phyloP scores from a whole-genome alignment of 257 asterid species.

The Orobanche coerulescens region DNA sequence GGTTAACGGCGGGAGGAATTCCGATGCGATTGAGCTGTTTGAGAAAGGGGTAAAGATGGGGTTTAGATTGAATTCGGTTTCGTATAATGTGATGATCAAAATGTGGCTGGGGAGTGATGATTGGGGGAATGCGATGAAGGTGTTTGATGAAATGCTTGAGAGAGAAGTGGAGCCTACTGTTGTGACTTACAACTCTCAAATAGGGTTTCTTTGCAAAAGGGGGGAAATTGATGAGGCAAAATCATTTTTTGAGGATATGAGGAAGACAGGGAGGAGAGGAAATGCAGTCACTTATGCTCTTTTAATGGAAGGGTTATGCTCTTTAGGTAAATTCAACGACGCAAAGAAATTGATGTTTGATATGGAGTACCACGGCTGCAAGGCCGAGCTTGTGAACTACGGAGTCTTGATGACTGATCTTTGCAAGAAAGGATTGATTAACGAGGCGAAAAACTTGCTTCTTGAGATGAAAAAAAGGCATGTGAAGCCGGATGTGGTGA shows the following conservation, averaged over 20 bases:
- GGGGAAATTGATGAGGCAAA: conserved; percentile 52
- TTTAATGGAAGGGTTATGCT: conserved; percentile 74
- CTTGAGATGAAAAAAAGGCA: conserved; percentile 72
- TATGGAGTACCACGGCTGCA: conserved; percentile 91
- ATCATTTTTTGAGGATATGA: conserved; percentile 59
- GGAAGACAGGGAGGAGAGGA: conserved; percentile 45
- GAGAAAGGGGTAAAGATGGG: conserved; percentile 44
- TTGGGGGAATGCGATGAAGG: conserved; percentile 46
- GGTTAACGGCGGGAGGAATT: conserved; percentile 34
- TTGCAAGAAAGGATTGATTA: conserved; percentile 46
- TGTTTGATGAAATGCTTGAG: conserved; percentile 87
- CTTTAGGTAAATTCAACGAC: conserved; percentile 42
- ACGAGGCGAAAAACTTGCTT: conserved; percentile 61
- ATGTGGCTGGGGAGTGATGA: conserved; percentile 56
- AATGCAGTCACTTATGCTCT: conserved; percentile 65
- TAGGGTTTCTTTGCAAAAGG: conserved; percentile 65
- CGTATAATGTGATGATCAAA: conserved; percentile 67
- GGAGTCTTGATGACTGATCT: conserved; percentile 75
- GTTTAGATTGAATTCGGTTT: conserved; percentile 52
- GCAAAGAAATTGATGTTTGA: conserved; percentile 86
- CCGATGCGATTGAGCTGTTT: conserved; percentile 47
- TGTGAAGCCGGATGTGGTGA: conserved; percentile 65
- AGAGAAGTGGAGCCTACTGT: conserved; percentile 61
- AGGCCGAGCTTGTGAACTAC: conserved; percentile 48
- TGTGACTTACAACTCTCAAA: conserved; percentile 66